A percentile compares a stretch with the other conserved stretches of the same genome.
Evolutionary conservation across 352 stramenopile species (phyloP).

Genomic region (Globisporangium canariense): DNA sequence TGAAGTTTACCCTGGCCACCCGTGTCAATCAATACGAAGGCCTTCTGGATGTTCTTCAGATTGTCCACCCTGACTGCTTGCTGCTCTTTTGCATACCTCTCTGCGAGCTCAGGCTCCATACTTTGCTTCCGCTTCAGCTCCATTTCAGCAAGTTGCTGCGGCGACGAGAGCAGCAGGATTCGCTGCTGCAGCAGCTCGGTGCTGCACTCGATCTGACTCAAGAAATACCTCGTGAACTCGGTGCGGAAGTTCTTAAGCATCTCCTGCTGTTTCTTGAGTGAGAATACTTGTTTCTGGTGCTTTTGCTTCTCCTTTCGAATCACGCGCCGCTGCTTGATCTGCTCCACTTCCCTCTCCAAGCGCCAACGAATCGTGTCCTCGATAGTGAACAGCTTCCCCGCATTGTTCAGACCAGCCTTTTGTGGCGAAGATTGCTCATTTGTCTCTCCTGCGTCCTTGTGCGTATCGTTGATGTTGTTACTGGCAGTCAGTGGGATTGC

Average conservation of each 20-base stretch:
- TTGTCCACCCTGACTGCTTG: slow-evolving; percentile 14
- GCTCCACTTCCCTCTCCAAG: slow-evolving; percentile 38
- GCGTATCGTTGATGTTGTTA: background rate
- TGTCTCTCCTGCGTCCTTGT: background rate
- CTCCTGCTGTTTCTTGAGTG: slow-evolving; percentile 34
- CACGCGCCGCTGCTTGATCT: slow-evolving; percentile 35
- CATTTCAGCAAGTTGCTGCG: slow-evolving; percentile 43
- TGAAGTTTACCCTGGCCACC: slow-evolving; percentile 36
- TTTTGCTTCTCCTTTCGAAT: slow-evolving; percentile 28
- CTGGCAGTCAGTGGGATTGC: slow-evolving; percentile 20
- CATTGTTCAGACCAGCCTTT: slow-evolving; percentile 1
- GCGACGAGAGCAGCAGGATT: slow-evolving; percentile 53
- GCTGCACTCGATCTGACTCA: slow-evolving; percentile 48
- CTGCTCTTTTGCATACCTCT: slow-evolving; percentile 38
- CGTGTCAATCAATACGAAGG: slow-evolving; percentile 47
- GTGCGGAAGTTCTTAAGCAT: slow-evolving; percentile 47
- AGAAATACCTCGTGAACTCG: slow-evolving; percentile 41
- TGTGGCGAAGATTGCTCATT: background rate
- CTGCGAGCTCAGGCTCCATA: slow-evolving; percentile 52
- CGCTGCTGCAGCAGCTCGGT: slow-evolving; percentile 49
- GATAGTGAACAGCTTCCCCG: slow-evolving; percentile 45
- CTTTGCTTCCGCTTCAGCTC: slow-evolving; percentile 25
- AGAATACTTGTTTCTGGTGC: slow-evolving; percentile 43
- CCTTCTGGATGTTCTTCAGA: slow-evolving; percentile 41
- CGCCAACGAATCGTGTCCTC: slow-evolving; percentile 49